A percentile compares a stretch with the other conserved stretches of the same genome.
These are phyloP conservation scores for Talaromyces nanjingensis DNA, from an alignment of 495 filamentous ascomycete genomes.

Conservation along the genomic window DNA sequence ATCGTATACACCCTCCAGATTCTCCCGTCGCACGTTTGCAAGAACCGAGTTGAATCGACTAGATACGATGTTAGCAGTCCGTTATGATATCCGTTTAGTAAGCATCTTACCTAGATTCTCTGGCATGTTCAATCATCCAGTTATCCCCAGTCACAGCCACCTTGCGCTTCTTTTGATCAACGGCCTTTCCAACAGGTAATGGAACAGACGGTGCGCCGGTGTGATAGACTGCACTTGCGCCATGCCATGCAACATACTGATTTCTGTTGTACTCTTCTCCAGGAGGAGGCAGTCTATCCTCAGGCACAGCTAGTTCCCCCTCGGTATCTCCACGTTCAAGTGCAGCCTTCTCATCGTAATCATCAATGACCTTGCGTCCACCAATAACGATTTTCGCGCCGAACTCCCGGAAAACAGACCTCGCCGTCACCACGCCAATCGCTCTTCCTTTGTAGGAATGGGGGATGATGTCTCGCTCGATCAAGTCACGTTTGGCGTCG, in stretches of 20 bases:
- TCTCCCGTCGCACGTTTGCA: constrained; percentile 54
- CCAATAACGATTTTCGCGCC: constrained; percentile 90
- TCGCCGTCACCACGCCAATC: constrained; percentile 93
- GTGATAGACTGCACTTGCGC: constrained; percentile 91
- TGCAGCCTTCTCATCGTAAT: constrained; percentile 78
- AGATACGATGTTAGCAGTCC: constrained; percentile 11
- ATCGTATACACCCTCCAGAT: constrained; percentile 75
- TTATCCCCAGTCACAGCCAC: constrained; percentile 92
- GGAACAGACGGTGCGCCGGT: constrained; percentile 72
- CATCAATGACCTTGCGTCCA: constrained; percentile 75
- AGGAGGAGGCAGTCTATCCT: constrained; percentile 62
- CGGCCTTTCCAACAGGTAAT: constrained; percentile 62
- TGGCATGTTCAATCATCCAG: constrained; percentile 93
- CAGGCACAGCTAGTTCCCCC: constrained; percentile 83
- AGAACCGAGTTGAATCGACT: constrained; percentile 79
- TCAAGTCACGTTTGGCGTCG: constrained; percentile 86
- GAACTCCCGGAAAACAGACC: constrained; percentile 96
- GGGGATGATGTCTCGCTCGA: constrained; percentile 88
- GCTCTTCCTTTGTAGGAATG: constrained; percentile 97
- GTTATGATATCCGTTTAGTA: neutral
- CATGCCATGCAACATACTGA: constrained; percentile 97
- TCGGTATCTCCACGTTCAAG: constrained; percentile 75
- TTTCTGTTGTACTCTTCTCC: constrained; percentile 85
- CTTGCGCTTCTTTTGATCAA: constrained; percentile 69
- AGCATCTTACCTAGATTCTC: constrained; percentile 68